Evolutionary conservation across 1,139 yeast species (phyloP).

Genomic region (Pichia cactophila): DNA sequence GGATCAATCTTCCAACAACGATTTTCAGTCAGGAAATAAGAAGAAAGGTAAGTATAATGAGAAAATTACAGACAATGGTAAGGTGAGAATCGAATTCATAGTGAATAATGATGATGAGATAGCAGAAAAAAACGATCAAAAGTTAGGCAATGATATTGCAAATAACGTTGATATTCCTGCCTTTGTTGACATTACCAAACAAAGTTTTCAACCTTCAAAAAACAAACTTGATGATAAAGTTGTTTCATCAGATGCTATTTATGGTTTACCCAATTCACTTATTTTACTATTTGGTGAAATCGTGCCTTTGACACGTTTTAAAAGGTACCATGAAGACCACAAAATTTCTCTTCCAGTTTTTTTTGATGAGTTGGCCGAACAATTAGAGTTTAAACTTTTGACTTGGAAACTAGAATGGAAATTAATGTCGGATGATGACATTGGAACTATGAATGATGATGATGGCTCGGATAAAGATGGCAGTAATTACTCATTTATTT

Average conservation of each 20-base stretch:
- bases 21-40: background rate
- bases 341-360: constrained; percentile 34
- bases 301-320: constrained; percentile 56
- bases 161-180: constrained; percentile 25
- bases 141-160: background rate
- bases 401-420: constrained; percentile 68
- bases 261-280: constrained; percentile 78
- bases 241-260: constrained; percentile 72
- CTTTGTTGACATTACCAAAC: constrained; percentile 33
- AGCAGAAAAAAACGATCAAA: constrained; percentile 1
- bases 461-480: constrained; percentile 7
- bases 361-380: constrained; percentile 38
- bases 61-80: constrained; percentile 34
- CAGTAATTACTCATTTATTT: constrained; percentile 32
- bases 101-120: constrained; percentile 30
- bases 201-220: constrained; percentile 30
- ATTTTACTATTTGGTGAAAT: constrained; percentile 65
- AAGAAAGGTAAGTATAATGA: constrained; percentile 32
- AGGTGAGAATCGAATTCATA: constrained; percentile 41
- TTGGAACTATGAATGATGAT: constrained; percentile 26
- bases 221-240: constrained; percentile 38
- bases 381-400: constrained; percentile 44
- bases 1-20: background rate
- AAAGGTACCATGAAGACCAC: constrained; percentile 41
- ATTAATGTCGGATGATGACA: constrained; percentile 25